Base-by-base conservation (phyloP, 2,329 filamentous ascomycete species). In the Rhytidhysteron rufulum region DNA sequence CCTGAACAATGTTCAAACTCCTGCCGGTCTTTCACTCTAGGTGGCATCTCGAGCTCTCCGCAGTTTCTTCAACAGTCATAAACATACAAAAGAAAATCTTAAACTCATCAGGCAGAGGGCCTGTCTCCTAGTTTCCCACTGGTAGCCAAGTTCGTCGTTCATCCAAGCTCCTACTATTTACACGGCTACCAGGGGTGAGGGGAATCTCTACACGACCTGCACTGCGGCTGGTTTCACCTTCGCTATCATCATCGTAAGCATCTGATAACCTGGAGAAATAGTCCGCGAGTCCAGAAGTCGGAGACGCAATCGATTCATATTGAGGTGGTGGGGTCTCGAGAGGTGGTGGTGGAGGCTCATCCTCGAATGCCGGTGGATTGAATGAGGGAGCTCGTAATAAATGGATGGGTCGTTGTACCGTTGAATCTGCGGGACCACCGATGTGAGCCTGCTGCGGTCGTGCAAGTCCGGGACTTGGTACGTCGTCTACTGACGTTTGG, bases 321-420 rank as follows among this genome's bases (percentile, higher is more conserved):
- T 85, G 81, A 1, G 90, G 90, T 6, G 90, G 90, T 1, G 89
- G 89, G 0, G 88, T 94, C 48, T 86, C 73, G 13, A 86, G 63
- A 1, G 84, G 81, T 37, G 85, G 85, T 4, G 87, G 86, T 0
- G 86, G 82, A 4, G 82, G 76, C 39, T 94, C 85, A 4, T 88
- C 88, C 46, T 93, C 84, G 57, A 95, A 95, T 0, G 87, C 80
- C 0, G 90, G 89, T 2, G 90, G 90, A 43, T 89, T 89, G 68
- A 89, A 95, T 0, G 88, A 94, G 0, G 90, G 90, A 5, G 81
- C 78, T 18, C 90, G 82, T 22, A 95, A 68, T 2, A 95, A 75
- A 62, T 95, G 90, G 38, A 95, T 94, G 0, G 90, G 89, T 4
- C 88, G 78, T 25, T 78, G 70, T 6, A 74, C 67, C 37, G 67